Conservation (phyloP, 371 early-diverging fungal species). For the Lichtheimia corymbifera region DNA sequence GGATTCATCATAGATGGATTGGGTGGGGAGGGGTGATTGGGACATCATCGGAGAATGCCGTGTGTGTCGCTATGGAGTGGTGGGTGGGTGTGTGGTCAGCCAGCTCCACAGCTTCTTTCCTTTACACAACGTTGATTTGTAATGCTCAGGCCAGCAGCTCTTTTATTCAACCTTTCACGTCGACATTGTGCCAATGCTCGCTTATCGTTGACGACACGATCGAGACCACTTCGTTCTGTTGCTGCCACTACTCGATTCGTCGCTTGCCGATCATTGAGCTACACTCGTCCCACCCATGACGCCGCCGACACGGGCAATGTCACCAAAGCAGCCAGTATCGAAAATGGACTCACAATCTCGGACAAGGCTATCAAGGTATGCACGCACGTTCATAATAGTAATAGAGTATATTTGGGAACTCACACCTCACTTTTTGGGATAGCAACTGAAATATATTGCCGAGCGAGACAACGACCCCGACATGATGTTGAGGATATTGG, state of each 20-base stretch:
- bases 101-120: neutral
- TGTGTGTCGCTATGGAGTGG: no score
- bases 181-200: slow-evolving; percentile 4
- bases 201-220: neutral
- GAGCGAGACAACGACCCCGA: slow-evolving; percentile 55
- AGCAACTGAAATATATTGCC: slow-evolving; percentile 73
- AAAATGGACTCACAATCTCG: slow-evolving; percentile 40
- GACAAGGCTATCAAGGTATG: slow-evolving; percentile 45
- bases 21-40: no score
- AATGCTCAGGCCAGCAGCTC: neutral
- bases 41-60: no score
- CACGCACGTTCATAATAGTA: no score
- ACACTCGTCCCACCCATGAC: neutral
- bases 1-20: no score
- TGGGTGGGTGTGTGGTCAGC: no score
- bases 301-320: neutral
- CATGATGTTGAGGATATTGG: slow-evolving; percentile 75
- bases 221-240: neutral
- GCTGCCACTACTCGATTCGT: neutral
- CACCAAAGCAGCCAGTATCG: slow-evolving; percentile 26
- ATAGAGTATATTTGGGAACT: neutral
- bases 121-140: neutral
- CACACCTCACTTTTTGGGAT: neutral
- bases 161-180: neutral
- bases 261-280: neutral